Conservation (phyloP, 2,329 filamentous ascomycete species). For the Aphanocladium album region DNA sequence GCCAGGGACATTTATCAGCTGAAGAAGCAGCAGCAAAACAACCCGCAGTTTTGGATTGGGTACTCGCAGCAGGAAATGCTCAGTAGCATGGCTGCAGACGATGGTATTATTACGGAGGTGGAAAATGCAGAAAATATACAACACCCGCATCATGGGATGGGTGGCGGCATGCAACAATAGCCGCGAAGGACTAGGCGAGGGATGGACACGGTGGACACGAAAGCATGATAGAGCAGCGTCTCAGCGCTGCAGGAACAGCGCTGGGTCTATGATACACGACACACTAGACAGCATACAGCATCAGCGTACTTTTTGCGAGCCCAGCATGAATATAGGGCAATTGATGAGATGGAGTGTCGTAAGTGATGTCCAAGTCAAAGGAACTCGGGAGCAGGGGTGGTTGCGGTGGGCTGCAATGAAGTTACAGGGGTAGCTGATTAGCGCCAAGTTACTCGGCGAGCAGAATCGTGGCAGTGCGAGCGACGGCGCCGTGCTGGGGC, state of each 20-base stretch:
- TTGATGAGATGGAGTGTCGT: background rate
- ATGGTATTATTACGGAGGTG: conserved; percentile 55
- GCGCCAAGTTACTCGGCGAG: background rate
- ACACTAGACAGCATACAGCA: background rate
- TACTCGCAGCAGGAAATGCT: conserved; percentile 52
- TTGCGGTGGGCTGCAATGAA: background rate
- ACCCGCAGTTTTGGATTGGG: conserved; percentile 50
- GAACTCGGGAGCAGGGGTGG: background rate
- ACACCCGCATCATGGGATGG: conserved; percentile 12
- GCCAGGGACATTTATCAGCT: conserved; percentile 67
- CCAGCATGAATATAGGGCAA: background rate
- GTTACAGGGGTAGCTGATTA: background rate
- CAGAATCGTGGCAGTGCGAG: background rate
- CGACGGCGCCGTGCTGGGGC: background rate
- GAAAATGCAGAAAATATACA: conserved; percentile 29
- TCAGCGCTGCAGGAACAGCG: background rate
- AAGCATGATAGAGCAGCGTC: background rate
- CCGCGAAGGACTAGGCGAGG: background rate
- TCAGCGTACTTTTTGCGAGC: background rate
- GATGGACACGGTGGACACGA: background rate
- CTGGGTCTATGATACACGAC: background rate
- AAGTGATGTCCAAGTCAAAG: background rate
- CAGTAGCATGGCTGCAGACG: conserved; percentile 50
- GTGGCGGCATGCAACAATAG: conserved; percentile 5
- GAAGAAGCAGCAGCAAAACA: conserved; percentile 52